A percentile compares a stretch with the other conserved stretches of the same genome.
These are phyloP conservation scores for Phaseolus coccineus DNA, from an alignment of 331 rosid species.

Conservation along the genomic window DNA sequence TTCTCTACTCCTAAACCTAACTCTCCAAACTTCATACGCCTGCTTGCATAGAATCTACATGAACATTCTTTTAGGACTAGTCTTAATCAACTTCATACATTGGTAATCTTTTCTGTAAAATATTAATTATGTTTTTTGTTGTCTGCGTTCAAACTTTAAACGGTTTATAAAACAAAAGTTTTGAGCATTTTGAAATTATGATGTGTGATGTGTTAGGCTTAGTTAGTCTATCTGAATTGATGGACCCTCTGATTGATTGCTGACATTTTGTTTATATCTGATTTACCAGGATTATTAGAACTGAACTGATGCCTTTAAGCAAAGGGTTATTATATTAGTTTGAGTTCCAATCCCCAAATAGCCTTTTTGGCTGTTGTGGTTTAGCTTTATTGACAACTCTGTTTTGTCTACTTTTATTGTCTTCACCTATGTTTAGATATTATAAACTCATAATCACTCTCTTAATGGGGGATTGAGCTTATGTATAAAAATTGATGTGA, in stretches of 20 bases:
- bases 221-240: neutral
- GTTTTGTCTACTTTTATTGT: constrained; percentile 53
- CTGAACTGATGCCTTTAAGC: constrained; percentile 59
- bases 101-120: too few relatives aligned
- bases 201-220: neutral
- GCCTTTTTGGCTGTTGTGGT: constrained; percentile 62
- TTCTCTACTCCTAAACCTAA: constrained; percentile 30
- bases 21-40: neutral
- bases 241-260: constrained; percentile 1
- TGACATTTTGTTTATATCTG: constrained; percentile 38
- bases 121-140: too few relatives aligned
- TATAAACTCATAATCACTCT: constrained; percentile 67
- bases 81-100: too few relatives aligned
- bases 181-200: neutral
- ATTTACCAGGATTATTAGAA: constrained; percentile 69
- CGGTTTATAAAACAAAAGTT: too few relatives aligned
- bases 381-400: constrained; percentile 52
- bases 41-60: too few relatives aligned
- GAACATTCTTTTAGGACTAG: too few relatives aligned
- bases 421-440: constrained; percentile 57
- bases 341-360: constrained; percentile 72
- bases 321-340: constrained; percentile 33
- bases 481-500: constrained; percentile 43
- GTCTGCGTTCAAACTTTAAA: too few relatives aligned
- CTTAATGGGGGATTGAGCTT: constrained; percentile 63